Percentiles rank a stretch among this genome's conserved stretches.
phyloP scores from a whole-genome alignment of 2,329 filamentous ascomycete species.

The Penicillium sp. region DNA sequence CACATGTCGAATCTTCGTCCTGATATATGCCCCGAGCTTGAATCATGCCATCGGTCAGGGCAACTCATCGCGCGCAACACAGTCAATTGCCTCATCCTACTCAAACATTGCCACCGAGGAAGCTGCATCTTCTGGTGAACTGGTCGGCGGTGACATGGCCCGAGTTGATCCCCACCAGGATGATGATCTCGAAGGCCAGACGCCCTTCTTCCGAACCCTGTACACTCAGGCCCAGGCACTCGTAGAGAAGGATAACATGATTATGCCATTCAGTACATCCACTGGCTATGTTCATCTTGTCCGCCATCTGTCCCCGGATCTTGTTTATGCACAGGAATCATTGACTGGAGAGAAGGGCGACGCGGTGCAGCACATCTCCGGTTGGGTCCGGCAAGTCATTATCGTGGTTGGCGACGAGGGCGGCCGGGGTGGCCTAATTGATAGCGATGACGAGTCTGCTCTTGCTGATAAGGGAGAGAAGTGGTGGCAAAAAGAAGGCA shows the following conservation, averaged over 20 bases:
- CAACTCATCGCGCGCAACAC: conserved; percentile 54
- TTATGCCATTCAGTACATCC: conserved; percentile 83
- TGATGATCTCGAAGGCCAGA: conserved; percentile 49
- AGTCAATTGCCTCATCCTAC: conserved; percentile 76
- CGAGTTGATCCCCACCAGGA: conserved; percentile 47
- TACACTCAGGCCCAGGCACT: conserved; percentile 76
- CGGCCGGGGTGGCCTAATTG: conserved; percentile 72
- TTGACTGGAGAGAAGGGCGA: conserved; percentile 74
- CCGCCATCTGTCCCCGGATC: conserved; percentile 78
- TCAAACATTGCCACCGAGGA: conserved; percentile 80
- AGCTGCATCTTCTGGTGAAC: conserved; percentile 43
- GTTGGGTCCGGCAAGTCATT: conserved; percentile 62
- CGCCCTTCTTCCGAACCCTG: conserved; percentile 71
- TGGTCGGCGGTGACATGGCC: conserved; percentile 56
- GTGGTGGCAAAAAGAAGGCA: conserved; percentile 69
- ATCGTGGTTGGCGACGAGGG: conserved; percentile 59
- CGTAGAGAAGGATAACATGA: conserved; percentile 81
- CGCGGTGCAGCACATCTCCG: conserved; percentile 65
- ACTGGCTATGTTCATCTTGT: conserved; percentile 84
- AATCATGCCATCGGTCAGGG: conserved; percentile 56
- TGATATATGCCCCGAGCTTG: conserved; percentile 83
- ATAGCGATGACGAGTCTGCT: conserved; percentile 65
- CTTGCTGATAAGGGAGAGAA: conserved; percentile 39
- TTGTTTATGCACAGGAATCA: conserved; percentile 85
- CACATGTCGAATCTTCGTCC: conserved; percentile 75